These are phyloP conservation scores for Glycine tomentella DNA, from an alignment of 306 rosid genomes.

Conservation along the genomic window DNA sequence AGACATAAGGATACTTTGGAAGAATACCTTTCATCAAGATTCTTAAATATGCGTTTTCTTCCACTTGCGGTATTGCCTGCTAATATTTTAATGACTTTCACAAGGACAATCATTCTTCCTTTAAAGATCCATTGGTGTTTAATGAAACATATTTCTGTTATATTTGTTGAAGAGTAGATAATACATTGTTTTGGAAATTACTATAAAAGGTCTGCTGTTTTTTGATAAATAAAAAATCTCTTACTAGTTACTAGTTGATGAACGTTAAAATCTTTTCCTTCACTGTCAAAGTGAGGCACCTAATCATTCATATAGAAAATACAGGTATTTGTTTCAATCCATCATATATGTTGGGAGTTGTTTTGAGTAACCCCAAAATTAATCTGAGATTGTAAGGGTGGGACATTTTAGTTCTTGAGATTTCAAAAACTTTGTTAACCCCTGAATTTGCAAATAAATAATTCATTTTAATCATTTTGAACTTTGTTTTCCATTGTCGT, in stretches of 20 bases:
- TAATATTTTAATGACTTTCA: conserved; percentile 25
- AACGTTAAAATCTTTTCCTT: conserved; percentile 1
- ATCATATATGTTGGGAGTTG: conserved; percentile 11
- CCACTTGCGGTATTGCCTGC: conserved; percentile 73
- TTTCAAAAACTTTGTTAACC: background rate
- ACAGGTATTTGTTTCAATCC: conserved; percentile 22
- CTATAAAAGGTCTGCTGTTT: conserved; percentile 7
- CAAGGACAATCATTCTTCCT: background rate
- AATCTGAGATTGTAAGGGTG: background rate
- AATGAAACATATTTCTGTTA: conserved; percentile 23
- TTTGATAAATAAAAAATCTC: background rate
- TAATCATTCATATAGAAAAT: background rate
- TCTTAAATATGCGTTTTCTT: conserved; percentile 80
- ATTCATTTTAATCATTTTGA: background rate
- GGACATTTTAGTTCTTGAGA: background rate
- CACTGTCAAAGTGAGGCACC: conserved; percentile 7
- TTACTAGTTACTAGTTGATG: background rate
- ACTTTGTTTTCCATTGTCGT: background rate
- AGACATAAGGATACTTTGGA: conserved; percentile 66
- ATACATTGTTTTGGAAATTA: conserved; percentile 18
- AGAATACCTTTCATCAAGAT: conserved; percentile 66
- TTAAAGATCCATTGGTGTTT: conserved; percentile 2
- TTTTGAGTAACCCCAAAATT: background rate
- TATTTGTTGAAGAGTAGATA: conserved; percentile 9
- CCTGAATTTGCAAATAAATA: background rate